Percentiles rank a stretch among this genome's conserved stretches.
phyloP scores from a whole-genome alignment of 139 green algal species.

The Closterium sp. region DNA sequence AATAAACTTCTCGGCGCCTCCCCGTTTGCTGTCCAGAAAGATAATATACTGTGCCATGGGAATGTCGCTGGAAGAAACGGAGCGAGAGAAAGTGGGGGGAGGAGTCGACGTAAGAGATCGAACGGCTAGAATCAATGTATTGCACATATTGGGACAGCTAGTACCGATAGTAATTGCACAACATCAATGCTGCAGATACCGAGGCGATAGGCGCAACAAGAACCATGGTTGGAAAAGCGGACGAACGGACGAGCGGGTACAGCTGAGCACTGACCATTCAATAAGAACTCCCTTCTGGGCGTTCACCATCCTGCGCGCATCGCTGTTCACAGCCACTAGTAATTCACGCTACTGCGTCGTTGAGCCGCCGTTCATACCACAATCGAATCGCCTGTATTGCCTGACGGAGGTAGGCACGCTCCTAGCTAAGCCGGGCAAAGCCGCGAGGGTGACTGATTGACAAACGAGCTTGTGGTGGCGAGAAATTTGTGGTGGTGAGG shows the following conservation, averaged over 20 bases:
- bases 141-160: background rate
- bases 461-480: too few species aligned
- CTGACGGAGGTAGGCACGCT: too few species aligned
- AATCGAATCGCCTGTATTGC: too few species aligned
- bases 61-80: constrained; percentile 31
- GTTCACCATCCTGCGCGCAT: constrained; percentile 28
- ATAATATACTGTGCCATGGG: constrained; percentile 52
- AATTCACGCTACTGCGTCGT: background rate
- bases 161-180: background rate
- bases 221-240: too few species aligned
- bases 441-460: too few species aligned
- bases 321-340: background rate
- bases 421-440: too few species aligned
- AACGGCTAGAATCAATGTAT: background rate
- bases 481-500: too few species aligned
- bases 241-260: background rate
- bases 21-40: constrained; percentile 33
- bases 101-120: background rate
- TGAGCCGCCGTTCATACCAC: background rate
- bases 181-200: background rate
- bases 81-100: too few species aligned
- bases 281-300: constrained; percentile 26
- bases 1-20: constrained; percentile 41
- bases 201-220: too few species aligned
- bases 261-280: background rate